These are phyloP conservation scores for Cryptococcus hybrid DNA, from an alignment of 1,284 basidiomycete species.

Conservation along the genomic window DNA sequence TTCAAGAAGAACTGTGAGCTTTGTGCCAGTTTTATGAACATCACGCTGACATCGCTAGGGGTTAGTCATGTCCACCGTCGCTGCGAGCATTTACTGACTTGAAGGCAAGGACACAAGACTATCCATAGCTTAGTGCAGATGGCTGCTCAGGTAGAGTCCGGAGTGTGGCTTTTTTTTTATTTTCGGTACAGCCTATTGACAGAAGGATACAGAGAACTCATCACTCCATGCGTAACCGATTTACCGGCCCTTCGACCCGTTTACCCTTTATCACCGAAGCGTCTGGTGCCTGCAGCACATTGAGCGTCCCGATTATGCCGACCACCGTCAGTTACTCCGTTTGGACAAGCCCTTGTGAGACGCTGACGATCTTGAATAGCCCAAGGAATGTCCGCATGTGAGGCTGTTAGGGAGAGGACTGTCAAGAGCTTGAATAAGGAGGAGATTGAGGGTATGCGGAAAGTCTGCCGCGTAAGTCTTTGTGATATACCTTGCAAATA, in stretches of 20 bases:
- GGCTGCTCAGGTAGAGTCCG: constrained; percentile 34
- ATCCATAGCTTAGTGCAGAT: constrained; percentile 48
- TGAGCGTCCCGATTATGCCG: constrained; percentile 49
- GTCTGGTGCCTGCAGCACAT: constrained; percentile 48
- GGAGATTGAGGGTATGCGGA: constrained; percentile 50
- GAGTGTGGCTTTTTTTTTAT: constrained; percentile 21
- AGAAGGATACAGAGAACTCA: constrained; percentile 27
- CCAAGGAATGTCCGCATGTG: constrained; percentile 40
- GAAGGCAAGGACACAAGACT: constrained; percentile 39
- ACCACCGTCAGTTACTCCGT: constrained; percentile 43
- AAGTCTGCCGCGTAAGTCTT: constrained; percentile 47
- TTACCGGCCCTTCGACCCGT: constrained; percentile 50
- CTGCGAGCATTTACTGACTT: not conserved
- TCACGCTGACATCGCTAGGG: constrained; percentile 16
- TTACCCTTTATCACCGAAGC: constrained; percentile 46
- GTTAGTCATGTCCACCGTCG: constrained; percentile 9
- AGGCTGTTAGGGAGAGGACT: constrained; percentile 35
- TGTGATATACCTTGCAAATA: not conserved
- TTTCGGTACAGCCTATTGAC: not conserved
- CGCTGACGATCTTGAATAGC: constrained; percentile 22
- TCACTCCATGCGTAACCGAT: constrained; percentile 42
- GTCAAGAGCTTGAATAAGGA: constrained; percentile 44
- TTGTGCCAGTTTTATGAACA: not conserved
- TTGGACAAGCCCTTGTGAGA: too few species aligned
- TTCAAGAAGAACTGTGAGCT: constrained; percentile 51